Conservation (phyloP, 2,329 filamentous ascomycete genomes). For the Neonectria hederae region DNA sequence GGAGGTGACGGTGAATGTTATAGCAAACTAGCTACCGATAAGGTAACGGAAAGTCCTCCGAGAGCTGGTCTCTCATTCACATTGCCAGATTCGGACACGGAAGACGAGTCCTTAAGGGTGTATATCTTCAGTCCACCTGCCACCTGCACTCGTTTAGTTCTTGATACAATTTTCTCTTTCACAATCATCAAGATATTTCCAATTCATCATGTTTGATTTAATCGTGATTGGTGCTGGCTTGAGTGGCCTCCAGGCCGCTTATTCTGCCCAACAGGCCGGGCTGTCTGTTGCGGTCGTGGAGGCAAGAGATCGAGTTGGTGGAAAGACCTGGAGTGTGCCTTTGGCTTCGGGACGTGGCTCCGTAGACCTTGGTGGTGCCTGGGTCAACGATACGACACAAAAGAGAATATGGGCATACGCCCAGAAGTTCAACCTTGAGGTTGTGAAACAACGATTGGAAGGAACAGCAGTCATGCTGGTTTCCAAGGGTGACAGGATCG, state of each 20-base stretch:
- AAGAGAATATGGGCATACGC: slow-evolving; percentile 54
- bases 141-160: not conserved
- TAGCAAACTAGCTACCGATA: not conserved
- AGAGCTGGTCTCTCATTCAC: not conserved
- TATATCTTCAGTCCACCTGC: not conserved
- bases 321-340: slow-evolving; percentile 58
- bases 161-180: too few relatives aligned
- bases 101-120: too few relatives aligned
- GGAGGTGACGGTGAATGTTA: not conserved
- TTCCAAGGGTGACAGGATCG: slow-evolving; percentile 43
- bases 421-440: slow-evolving; percentile 51
- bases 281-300: slow-evolving; percentile 58
- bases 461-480: slow-evolving; percentile 56
- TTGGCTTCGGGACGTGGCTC: slow-evolving; percentile 46
- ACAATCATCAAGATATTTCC: not conserved
- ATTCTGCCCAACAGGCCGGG: slow-evolving; percentile 47
- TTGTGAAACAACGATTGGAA: slow-evolving; percentile 57
- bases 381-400: slow-evolving; percentile 68
- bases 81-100: not conserved
- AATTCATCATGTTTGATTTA: slow-evolving; percentile 37
- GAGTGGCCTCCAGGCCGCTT: slow-evolving; percentile 50
- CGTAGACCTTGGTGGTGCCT: slow-evolving; percentile 65
- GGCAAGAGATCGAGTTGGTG: slow-evolving; percentile 59
- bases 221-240: slow-evolving; percentile 58
- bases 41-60: too few relatives aligned